Evolutionary conservation across 495 filamentous ascomycete species (phyloP), one percentile per base, ranked within the genome.

Genomic region (Penicillium odoratum): DNA sequence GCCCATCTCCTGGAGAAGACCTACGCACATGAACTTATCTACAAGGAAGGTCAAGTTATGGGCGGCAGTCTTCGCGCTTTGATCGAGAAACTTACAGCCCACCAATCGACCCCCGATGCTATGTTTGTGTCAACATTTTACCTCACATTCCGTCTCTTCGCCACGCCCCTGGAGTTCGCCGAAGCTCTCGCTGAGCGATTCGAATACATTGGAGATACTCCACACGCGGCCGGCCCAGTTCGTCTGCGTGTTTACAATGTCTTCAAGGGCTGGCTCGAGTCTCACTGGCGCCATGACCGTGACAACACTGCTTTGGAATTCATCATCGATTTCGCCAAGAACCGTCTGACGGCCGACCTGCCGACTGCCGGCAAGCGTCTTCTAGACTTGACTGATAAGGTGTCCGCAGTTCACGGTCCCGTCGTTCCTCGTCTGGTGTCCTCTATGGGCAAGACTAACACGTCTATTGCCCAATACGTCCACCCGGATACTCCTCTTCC

Each of bases 201-300:
- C 71, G 89, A 97, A 57, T 95, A 97, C 63, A 88, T 97, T 53
- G 88, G 82, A 6, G 89, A 95, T 44, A 87, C 84, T 31, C 83
- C 86, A 10, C 79, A 83, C 46, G 84, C 90, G 18, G 87, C 90
- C 8, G 81, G 77, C 4, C 91, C 93, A 0, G 92, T 98, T 18
- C 88, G 93, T 34, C 78, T 98, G 34, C 85, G 95, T 15, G 91
- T 97, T 0, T 98, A 96, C 78, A 98, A 99, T 68, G 85, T 93
- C 40, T 90, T 97, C 78, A 99, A 99, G 73, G 87, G 88, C 31
- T 99, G 95, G 95, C 75, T 99, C 5, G 95, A 99, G 73, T 92
- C 88, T 3, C 91, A 98, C 73, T 99, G 95, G 95, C 86, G 89
- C 28, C 84, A 88, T 57, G 85, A 91, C 29, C 81, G 85, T 28